A percentile compares a stretch with the other conserved stretches of the same genome.
Evolutionary conservation across 495 filamentous ascomycete genomes (phyloP).

Genomic region (Thozetella sp.): DNA sequence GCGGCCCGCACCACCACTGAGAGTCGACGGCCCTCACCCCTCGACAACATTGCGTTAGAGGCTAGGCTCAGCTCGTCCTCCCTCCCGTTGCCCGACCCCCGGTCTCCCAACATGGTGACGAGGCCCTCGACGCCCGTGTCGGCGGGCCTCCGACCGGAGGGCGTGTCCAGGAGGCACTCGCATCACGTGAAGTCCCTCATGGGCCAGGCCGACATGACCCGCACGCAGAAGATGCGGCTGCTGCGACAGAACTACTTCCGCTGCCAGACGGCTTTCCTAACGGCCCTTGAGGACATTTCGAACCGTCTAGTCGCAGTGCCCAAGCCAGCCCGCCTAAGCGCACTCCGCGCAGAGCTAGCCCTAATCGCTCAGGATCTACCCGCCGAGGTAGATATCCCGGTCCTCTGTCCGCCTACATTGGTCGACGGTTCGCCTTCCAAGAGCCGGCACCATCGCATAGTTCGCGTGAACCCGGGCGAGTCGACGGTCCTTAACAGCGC

Average conservation of each 20-base stretch:
- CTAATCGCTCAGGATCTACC: slow-evolving; percentile 73
- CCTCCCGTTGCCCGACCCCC: slow-evolving; percentile 59
- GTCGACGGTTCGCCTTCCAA: slow-evolving; percentile 63
- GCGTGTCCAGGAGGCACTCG: slow-evolving; percentile 43
- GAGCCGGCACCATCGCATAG: slow-evolving; percentile 73
- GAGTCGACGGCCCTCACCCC: slow-evolving; percentile 23
- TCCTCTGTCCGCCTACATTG: slow-evolving; percentile 70
- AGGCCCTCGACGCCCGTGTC: slow-evolving; percentile 51
- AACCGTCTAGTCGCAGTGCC: slow-evolving; percentile 74
- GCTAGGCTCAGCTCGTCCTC: slow-evolving; percentile 66
- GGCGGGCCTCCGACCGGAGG: slow-evolving; percentile 53
- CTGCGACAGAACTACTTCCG: slow-evolving; percentile 75
- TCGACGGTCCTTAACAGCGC: slow-evolving; percentile 79
- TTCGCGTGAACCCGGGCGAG: slow-evolving; percentile 75
- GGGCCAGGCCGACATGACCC: slow-evolving; percentile 55
- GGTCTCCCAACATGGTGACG: slow-evolving; percentile 42
- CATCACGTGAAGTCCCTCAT: slow-evolving; percentile 47
- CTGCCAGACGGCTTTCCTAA: slow-evolving; percentile 70
- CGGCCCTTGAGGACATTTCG: slow-evolving; percentile 75
- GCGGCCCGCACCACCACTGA: slow-evolving; percentile 15
- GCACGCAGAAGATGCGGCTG: slow-evolving; percentile 59
- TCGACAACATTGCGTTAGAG: slow-evolving; percentile 46
- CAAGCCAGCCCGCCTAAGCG: slow-evolving; percentile 74
- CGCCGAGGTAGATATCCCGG: slow-evolving; percentile 75
- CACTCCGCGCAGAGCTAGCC: slow-evolving; percentile 72